Conservation (phyloP, 139 green algal genomes). For the Raphidocelis subcapitata region DNA sequence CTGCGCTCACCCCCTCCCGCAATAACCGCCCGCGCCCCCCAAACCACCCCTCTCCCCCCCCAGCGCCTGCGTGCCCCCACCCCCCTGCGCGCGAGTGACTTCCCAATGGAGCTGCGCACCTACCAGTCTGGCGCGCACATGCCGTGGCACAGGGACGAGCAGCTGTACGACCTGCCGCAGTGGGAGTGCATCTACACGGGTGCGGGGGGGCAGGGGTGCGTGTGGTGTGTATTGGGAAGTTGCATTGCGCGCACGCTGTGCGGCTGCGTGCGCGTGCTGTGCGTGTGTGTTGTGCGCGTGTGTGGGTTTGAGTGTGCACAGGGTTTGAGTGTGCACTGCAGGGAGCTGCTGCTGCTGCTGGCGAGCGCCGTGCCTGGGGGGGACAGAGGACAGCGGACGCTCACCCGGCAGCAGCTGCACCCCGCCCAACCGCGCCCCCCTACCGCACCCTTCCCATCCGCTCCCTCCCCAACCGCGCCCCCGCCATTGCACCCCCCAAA, state of each 20-base stretch:
- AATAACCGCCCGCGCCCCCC: too few relatives aligned
- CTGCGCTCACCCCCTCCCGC: too few relatives aligned
- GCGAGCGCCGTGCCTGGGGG: too few relatives aligned
- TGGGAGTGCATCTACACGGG: conserved; percentile 30
- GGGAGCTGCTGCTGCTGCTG: background rate
- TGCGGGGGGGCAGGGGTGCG: background rate
- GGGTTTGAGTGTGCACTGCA: too few relatives aligned
- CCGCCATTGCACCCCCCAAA: too few relatives aligned
- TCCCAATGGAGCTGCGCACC: conserved; percentile 25
- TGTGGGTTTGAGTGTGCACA: too few relatives aligned
- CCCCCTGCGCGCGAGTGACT: conserved; percentile 14
- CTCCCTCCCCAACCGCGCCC: too few relatives aligned
- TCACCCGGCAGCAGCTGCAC: too few relatives aligned
- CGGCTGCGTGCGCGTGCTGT: background rate
- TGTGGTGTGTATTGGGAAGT: background rate
- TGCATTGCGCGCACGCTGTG: background rate
- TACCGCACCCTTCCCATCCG: too few relatives aligned
- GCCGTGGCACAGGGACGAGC: conserved; percentile 33
- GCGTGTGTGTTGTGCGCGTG: background rate
- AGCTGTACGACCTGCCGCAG: conserved; percentile 26
- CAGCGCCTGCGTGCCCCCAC: conserved; percentile 9
- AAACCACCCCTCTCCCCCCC: too few relatives aligned
- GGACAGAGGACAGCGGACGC: too few relatives aligned
- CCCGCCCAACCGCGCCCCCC: too few relatives aligned
- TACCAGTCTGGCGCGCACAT: conserved; percentile 19